These are phyloP conservation scores for Beauveria bassiana DNA, from an alignment of 2,329 filamentous ascomycete species.

Conservation along the genomic window DNA sequence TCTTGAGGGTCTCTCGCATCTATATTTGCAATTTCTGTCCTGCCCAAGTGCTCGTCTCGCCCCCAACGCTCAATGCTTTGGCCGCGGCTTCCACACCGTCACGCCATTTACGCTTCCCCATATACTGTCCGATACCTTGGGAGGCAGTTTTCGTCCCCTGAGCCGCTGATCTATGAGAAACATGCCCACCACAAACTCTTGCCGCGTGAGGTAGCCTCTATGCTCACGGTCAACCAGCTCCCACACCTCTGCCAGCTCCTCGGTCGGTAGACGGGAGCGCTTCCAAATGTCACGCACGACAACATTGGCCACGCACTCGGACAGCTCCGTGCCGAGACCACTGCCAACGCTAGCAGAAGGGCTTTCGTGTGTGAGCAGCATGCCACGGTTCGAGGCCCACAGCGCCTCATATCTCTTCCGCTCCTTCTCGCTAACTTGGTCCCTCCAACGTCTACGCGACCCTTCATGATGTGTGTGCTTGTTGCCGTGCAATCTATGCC, in stretches of 20 bases:
- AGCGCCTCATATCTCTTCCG: slow-evolving; percentile 77
- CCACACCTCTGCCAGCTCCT: slow-evolving; percentile 70
- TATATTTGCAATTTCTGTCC: neutral
- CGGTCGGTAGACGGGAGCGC: slow-evolving; percentile 57
- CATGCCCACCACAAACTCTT: slow-evolving; percentile 75
- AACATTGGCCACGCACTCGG: slow-evolving; percentile 55
- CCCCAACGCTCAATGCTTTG: slow-evolving; percentile 14
- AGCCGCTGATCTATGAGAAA: slow-evolving; percentile 77
- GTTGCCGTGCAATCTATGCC: slow-evolving; percentile 43
- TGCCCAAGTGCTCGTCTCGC: too few relatives aligned
- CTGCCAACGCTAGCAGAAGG: slow-evolving; percentile 14
- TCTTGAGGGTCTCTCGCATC: too few relatives aligned
- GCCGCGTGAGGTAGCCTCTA: slow-evolving; percentile 50
- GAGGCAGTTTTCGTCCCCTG: slow-evolving; percentile 70
- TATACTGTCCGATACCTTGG: slow-evolving; percentile 62
- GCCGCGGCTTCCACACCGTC: slow-evolving; percentile 26
- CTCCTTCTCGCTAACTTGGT: slow-evolving; percentile 63
- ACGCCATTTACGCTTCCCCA: slow-evolving; percentile 60
- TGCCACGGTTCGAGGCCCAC: slow-evolving; percentile 73
- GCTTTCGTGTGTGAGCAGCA: slow-evolving; percentile 31
- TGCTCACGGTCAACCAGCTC: slow-evolving; percentile 57
- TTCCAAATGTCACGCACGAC: slow-evolving; percentile 70
- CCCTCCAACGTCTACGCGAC: slow-evolving; percentile 67
- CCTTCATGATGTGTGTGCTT: slow-evolving; percentile 73
- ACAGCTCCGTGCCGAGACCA: slow-evolving; percentile 20